Evolutionary conservation across 352 stramenopile species (phyloP).

Genomic region (Blastocystis sp.): DNA sequence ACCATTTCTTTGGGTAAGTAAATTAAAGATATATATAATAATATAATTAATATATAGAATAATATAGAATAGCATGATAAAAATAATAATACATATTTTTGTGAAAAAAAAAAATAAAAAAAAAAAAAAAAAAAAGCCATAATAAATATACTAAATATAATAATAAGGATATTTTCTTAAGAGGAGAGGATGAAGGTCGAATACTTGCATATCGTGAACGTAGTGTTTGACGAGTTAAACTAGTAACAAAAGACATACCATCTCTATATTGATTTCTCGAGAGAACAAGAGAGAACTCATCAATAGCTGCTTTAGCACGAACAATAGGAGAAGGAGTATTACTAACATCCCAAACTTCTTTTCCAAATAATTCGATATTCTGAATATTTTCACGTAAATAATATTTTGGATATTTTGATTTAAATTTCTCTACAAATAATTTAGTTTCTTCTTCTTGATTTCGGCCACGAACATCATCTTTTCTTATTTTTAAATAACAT

Average conservation of each 20-base stretch:
- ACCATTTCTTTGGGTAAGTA: constrained; percentile 12
- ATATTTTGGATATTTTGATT: constrained; percentile 14
- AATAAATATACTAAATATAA: constrained; percentile 8
- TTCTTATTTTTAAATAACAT: constrained; percentile 8
- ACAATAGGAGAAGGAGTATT: constrained; percentile 26
- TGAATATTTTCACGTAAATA: constrained; percentile 9
- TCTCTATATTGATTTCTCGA: constrained; percentile 15
- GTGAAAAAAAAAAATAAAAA: too few relatives aligned
- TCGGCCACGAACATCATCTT: constrained; percentile 11
- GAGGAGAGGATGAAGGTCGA: background rate
- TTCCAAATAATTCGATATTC: background rate
- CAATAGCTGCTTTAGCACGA: background rate
- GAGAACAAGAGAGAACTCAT: constrained; percentile 4
- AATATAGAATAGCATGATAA: too few relatives aligned
- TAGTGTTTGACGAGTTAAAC: constrained; percentile 3
- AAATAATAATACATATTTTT: too few relatives aligned
- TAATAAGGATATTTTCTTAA: constrained; percentile 9
- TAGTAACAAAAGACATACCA: background rate
- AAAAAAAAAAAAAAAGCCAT: too few relatives aligned
- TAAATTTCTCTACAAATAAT: constrained; percentile 32
- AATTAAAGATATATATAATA: too few relatives aligned
- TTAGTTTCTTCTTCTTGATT: constrained; percentile 13
- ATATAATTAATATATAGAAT: constrained; percentile 8
- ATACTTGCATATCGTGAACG: constrained; percentile 2
- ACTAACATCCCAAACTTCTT: constrained; percentile 1